Conservation (phyloP, 1,284 basidiomycete genomes). For the Boletus smithii region DNA sequence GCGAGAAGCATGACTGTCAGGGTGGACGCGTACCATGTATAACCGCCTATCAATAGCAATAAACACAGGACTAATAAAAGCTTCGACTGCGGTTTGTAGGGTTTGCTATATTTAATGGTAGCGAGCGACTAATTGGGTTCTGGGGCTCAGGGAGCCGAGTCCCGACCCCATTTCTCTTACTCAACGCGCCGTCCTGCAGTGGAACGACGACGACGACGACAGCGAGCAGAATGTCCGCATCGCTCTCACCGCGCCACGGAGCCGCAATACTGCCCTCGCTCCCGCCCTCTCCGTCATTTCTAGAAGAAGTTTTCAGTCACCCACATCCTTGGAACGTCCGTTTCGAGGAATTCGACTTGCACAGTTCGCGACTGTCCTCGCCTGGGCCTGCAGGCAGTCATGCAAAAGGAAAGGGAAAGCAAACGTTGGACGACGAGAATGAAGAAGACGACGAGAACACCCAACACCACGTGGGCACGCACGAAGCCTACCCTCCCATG, state of each 20-base stretch:
- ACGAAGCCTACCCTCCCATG: constrained; percentile 57
- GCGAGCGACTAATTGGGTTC: constrained; percentile 9
- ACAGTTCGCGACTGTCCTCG: constrained; percentile 14
- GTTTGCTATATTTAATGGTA: neutral
- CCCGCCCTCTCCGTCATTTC: constrained; percentile 38
- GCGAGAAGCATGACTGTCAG: too few relatives aligned
- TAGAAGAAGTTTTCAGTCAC: constrained; percentile 46
- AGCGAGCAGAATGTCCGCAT: constrained; percentile 21
- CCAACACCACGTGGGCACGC: constrained; percentile 23
- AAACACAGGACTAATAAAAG: too few relatives aligned
- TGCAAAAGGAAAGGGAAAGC: constrained; percentile 31
- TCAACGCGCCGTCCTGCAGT: neutral
- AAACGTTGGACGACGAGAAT: constrained; percentile 20
- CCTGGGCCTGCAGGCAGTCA: constrained; percentile 11
- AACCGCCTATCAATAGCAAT: too few relatives aligned
- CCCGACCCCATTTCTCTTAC: constrained; percentile 7
- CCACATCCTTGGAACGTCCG: constrained; percentile 36
- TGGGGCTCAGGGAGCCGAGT: constrained; percentile 16
- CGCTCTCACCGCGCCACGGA: constrained; percentile 14
- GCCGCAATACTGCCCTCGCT: constrained; percentile 34
- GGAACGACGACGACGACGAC: constrained; percentile 12
- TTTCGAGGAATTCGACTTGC: constrained; percentile 15
- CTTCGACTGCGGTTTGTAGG: too few relatives aligned
- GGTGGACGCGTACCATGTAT: too few relatives aligned
- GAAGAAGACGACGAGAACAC: constrained; percentile 26